Base-by-base conservation (phyloP, 2,329 filamentous ascomycete genomes). In the Raffaelea ambrosiae region DNA sequence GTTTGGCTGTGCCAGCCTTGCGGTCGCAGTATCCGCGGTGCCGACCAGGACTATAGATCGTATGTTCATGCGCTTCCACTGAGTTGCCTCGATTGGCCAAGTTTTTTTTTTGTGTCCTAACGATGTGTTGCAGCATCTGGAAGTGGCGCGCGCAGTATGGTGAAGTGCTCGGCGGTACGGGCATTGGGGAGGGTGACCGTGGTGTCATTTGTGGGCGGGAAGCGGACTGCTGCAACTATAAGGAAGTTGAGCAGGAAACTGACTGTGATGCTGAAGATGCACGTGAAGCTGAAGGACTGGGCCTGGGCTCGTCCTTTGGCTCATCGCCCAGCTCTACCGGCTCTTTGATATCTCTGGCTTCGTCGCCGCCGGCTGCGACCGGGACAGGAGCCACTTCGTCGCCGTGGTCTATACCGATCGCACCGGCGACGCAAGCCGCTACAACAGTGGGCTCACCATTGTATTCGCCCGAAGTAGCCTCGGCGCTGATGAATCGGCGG, bases 1-100 rank as follows among this genome's bases (percentile, higher is more conserved):
- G 80, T 94, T 42, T 96, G 88, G 86, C 79, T 96, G 22, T 97
- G 90, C 64, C 80, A 86, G 53, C 81, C 85, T 2, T 96, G 91
- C 57, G 88, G 89, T 2, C 79, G 84, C 52, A 77, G 79, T 47
- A 80, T 94, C 46, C 72, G 78, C 21, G 72, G 67, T 36, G 70
- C 73, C 19, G 79, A 84, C 55, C 65, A 70, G 46, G 75, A 81
- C 48, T 83, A 84, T 52, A 70, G 73, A 57, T 66, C 72, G 77
- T 80, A 65, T 40, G 68, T 61, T 14, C n/a, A n/a, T n/a, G n/a
- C n/a, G n/a, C n/a, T n/a, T n/a, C n/a, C n/a, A n/a, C 14, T 10
- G 14, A 33, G 42, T 39, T 44, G 49, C 39, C 44, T 48, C 26
- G 47, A 23, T n/a, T 47, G 5, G 16, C 7, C 8, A 23, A 47